phyloP scores from a whole-genome alignment of 2,329 filamentous ascomycete genomes.

The Mycosphaerella sp. region DNA sequence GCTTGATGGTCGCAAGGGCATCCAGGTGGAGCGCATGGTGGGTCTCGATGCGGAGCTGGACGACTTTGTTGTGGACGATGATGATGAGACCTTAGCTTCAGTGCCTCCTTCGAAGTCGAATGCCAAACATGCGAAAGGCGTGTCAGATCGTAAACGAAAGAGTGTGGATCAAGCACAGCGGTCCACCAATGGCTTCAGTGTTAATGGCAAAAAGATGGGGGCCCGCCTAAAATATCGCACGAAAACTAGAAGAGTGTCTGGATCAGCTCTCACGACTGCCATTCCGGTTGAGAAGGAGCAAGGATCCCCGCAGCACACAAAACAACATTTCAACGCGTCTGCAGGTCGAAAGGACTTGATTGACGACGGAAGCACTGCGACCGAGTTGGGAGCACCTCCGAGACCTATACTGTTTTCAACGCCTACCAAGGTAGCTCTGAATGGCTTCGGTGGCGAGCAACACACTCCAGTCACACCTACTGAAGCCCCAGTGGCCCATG shows the following conservation, averaged over 20 bases:
- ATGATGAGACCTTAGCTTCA: neutral
- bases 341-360: no score
- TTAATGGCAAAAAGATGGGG: slow-evolving; percentile 5
- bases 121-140: neutral
- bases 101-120: slow-evolving; percentile 1
- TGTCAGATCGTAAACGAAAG: neutral
- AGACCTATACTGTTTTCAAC: no score
- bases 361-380: no score
- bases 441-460: no score
- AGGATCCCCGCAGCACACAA: no score
- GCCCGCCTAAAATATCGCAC: neutral
- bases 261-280: neutral
- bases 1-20: slow-evolving; percentile 23
- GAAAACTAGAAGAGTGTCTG: neutral
- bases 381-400: no score
- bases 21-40: slow-evolving; percentile 8
- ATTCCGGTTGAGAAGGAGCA: no score
- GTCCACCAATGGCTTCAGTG: neutral
- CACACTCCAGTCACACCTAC: no score
- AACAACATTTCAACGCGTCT: no score
- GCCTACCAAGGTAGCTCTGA: no score
- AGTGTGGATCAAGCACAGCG: neutral
- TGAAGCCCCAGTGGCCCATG: no score
- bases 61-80: slow-evolving; percentile 9
- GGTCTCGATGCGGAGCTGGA: slow-evolving; percentile 27